A percentile compares a stretch with the other conserved stretches of the same genome.
phyloP scores from a whole-genome alignment of 1,284 basidiomycete species.

The Cryptococcus sp. region DNA sequence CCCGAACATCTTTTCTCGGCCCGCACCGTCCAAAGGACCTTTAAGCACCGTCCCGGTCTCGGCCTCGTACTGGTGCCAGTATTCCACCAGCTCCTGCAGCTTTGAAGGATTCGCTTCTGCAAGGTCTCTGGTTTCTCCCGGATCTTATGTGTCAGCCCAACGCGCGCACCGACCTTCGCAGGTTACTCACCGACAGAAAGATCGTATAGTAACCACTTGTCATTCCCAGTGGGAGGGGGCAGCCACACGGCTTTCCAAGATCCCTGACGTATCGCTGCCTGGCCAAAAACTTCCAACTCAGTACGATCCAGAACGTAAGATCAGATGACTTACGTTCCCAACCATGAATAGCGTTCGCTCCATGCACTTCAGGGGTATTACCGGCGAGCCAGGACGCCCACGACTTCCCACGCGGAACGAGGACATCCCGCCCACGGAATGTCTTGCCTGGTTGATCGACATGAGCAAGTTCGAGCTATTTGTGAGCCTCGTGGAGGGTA shows the following conservation, averaged over 20 bases:
- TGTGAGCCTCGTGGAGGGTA: neutral
- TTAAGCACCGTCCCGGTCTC: constrained; percentile 22
- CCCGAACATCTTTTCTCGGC: constrained; percentile 6
- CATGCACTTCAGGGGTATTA: constrained; percentile 8
- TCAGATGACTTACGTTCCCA: constrained; percentile 25
- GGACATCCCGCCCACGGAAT: constrained; percentile 15
- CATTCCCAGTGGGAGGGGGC: constrained; percentile 20
- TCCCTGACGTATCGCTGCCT: constrained; percentile 27
- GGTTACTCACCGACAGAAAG: constrained; percentile 12
- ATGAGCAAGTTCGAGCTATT: constrained; percentile 28
- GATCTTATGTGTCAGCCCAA: constrained; percentile 13
- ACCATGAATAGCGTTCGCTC: constrained; percentile 19
- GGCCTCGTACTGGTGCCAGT: constrained; percentile 21
- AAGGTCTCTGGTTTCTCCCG: constrained; percentile 30
- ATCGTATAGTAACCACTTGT: constrained; percentile 34
- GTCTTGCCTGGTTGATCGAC: constrained; percentile 15
- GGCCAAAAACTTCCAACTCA: constrained; percentile 15
- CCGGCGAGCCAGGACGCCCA: constrained; percentile 15
- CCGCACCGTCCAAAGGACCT: constrained; percentile 4
- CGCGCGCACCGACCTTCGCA: neutral
- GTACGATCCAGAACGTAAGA: neutral
- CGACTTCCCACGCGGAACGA: constrained; percentile 13
- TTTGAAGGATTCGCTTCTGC: constrained; percentile 17
- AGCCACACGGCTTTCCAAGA: constrained; percentile 25
- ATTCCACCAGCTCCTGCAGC: constrained; percentile 22